Evolutionary conservation across 1,284 basidiomycete species (phyloP).

Genomic region (Moesziomyces antarcticus): DNA sequence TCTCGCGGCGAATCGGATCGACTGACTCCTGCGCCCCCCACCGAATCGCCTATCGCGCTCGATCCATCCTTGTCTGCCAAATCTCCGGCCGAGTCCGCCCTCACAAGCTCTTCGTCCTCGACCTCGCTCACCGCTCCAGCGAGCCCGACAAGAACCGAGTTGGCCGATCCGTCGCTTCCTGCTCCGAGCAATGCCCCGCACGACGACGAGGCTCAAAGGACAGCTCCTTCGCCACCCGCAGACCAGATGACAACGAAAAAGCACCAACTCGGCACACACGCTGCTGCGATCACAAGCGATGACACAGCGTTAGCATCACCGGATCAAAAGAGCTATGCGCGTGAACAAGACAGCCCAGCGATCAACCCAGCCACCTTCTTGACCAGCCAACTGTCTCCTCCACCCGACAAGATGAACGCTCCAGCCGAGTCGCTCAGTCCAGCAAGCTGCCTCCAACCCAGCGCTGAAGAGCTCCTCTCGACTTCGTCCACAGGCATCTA

Average conservation of each 20-base stretch:
- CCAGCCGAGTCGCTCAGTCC: constrained; percentile 3
- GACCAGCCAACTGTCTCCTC: background rate
- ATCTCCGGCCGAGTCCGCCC: constrained; percentile 4
- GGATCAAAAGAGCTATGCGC: background rate
- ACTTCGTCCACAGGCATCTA: constrained; percentile 10
- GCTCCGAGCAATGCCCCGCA: background rate
- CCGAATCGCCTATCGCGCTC: constrained; percentile 13
- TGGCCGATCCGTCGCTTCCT: background rate
- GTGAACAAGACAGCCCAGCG: background rate
- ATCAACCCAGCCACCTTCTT: background rate
- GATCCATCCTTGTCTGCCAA: constrained; percentile 8
- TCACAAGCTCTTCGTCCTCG: constrained; percentile 14
- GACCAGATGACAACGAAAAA: background rate
- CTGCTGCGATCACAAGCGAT: background rate
- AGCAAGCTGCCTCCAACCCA: constrained; percentile 18
- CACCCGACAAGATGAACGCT: background rate
- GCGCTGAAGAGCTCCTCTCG: constrained; percentile 37
- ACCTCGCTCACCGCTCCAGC: constrained; percentile 29
- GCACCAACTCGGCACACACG: background rate
- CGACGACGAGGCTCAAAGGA: background rate
- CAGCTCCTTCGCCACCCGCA: too few relatives aligned
- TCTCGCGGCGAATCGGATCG: constrained; percentile 26
- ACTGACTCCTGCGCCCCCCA: constrained; percentile 12
- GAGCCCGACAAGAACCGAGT: constrained; percentile 6
- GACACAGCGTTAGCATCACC: background rate